These are phyloP conservation scores for Taiwanofungus camphoratus DNA, from an alignment of 1,284 basidiomycete species.

Conservation along the genomic window DNA sequence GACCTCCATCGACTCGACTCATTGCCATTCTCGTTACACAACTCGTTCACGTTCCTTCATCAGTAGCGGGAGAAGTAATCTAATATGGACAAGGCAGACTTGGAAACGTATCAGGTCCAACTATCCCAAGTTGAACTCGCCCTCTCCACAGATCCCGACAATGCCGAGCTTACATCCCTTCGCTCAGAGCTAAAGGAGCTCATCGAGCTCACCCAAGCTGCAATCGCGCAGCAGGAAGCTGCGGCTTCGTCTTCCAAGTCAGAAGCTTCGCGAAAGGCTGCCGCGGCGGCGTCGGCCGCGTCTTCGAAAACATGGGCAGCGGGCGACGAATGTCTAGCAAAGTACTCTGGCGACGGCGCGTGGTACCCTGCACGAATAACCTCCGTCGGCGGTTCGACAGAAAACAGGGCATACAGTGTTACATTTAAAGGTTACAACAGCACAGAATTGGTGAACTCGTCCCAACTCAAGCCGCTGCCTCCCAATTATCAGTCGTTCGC, in stretches of 20 bases:
- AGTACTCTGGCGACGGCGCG: slow-evolving; percentile 83
- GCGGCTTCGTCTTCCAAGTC: slow-evolving; percentile 54
- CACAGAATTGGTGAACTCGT: slow-evolving; percentile 81
- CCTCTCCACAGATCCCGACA: slow-evolving; percentile 78
- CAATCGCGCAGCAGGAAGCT: slow-evolving; percentile 61
- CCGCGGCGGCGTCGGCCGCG: slow-evolving; percentile 35
- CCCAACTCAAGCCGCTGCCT: slow-evolving; percentile 70
- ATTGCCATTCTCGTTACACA: neutral
- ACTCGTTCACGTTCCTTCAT: too few relatives aligned
- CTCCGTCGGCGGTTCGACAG: slow-evolving; percentile 79
- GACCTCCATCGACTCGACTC: neutral
- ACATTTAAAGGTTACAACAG: slow-evolving; percentile 94
- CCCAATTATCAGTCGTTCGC: slow-evolving; percentile 40
- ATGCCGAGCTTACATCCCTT: slow-evolving; percentile 71
- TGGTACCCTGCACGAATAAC: slow-evolving; percentile 93
- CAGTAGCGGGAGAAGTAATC: too few relatives aligned
- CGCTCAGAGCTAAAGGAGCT: slow-evolving; percentile 86
- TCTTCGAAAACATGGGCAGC: slow-evolving; percentile 59
- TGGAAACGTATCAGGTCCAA: slow-evolving; percentile 86
- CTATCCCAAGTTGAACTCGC: slow-evolving; percentile 88
- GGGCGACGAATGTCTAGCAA: slow-evolving; percentile 92
- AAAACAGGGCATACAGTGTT: slow-evolving; percentile 87
- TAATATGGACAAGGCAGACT: slow-evolving; percentile 68
- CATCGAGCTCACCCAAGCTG: slow-evolving; percentile 79
- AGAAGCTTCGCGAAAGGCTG: slow-evolving; percentile 49